Percentiles rank a stretch among this genome's conserved stretches.
These are phyloP conservation scores for Coprinopsis cinerea DNA, from an alignment of 768 basidiomycete genomes.

Conservation along the genomic window DNA sequence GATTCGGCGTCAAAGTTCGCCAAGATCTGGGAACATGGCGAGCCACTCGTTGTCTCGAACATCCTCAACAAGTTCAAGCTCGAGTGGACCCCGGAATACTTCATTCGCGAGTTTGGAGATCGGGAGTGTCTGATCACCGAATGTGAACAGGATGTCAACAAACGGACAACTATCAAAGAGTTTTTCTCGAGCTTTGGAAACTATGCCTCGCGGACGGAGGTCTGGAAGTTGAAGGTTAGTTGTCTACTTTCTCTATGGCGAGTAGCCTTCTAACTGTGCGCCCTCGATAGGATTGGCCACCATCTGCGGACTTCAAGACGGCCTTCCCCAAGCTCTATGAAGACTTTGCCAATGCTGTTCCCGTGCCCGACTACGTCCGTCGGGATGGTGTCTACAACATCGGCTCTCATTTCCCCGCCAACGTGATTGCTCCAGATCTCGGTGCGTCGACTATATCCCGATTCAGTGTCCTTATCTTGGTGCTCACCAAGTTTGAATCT, in stretches of 20 bases:
- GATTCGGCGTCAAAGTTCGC: conserved; percentile 43
- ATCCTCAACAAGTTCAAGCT: conserved; percentile 56
- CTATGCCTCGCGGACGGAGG: conserved; percentile 49
- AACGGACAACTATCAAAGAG: conserved; percentile 57
- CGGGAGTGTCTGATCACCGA: conserved; percentile 71
- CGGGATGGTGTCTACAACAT: conserved; percentile 87
- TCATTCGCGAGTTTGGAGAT: conserved; percentile 60
- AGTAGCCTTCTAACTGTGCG: not conserved
- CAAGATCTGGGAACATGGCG: conserved; percentile 64
- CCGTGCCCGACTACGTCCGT: conserved; percentile 86
- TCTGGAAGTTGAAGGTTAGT: conserved; percentile 72
- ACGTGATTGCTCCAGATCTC: conserved; percentile 74
- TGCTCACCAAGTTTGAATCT: not conserved
- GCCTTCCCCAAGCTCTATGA: conserved; percentile 81
- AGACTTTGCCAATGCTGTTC: conserved; percentile 79
- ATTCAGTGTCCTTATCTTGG: conserved; percentile 11
- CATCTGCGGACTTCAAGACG: conserved; percentile 76
- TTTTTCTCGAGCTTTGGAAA: conserved; percentile 81
- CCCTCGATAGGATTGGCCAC: conserved; percentile 93
- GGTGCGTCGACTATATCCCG: conserved; percentile 35
- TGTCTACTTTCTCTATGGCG: not conserved
- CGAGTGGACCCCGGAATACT: conserved; percentile 80
- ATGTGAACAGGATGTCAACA: conserved; percentile 69
- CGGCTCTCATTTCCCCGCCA: conserved; percentile 81
- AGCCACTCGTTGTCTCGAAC: conserved; percentile 73